These are phyloP conservation scores for Nothopassalora personata DNA, from an alignment of 2,329 filamentous ascomycete genomes.

Conservation along the genomic window DNA sequence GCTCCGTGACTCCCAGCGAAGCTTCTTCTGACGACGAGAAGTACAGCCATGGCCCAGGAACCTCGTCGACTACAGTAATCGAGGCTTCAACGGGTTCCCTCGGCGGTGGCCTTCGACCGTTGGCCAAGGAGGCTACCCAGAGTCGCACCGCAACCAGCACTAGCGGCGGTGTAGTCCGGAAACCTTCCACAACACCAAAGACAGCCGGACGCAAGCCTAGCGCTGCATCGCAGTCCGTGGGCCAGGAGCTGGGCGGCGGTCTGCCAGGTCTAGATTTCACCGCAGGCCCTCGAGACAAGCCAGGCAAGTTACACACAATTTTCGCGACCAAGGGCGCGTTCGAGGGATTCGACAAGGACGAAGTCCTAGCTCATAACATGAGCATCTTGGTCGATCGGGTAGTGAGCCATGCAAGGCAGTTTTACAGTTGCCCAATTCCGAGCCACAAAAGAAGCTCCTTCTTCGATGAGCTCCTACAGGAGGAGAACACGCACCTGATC, in stretches of 20 bases:
- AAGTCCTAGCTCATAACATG: background rate
- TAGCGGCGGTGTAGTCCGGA: background rate
- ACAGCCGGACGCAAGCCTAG: background rate
- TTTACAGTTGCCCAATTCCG: background rate
- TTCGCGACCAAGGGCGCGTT: background rate
- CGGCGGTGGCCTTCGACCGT: too few species aligned
- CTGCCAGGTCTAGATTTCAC: background rate
- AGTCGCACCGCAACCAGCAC: background rate
- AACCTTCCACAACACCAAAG: background rate
- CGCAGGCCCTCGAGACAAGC: background rate
- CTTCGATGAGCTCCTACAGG: conserved; percentile 2
- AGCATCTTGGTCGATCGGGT: background rate
- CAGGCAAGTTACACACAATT: background rate
- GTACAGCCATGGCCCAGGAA: too few species aligned
- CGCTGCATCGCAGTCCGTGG: background rate
- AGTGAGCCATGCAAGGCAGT: background rate
- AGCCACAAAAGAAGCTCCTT: background rate
- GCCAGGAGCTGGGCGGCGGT: background rate
- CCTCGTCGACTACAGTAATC: too few species aligned
- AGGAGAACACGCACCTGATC: conserved; percentile 17
- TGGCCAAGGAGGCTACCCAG: too few species aligned
- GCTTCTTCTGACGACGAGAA: too few species aligned
- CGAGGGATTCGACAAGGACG: background rate
- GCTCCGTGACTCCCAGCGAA: too few species aligned
- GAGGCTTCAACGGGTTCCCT: too few species aligned